Percentiles rank a stretch among this genome's conserved stretches.
phyloP scores from a whole-genome alignment of 768 basidiomycete genomes.

The Nevesoporus exiguus region DNA sequence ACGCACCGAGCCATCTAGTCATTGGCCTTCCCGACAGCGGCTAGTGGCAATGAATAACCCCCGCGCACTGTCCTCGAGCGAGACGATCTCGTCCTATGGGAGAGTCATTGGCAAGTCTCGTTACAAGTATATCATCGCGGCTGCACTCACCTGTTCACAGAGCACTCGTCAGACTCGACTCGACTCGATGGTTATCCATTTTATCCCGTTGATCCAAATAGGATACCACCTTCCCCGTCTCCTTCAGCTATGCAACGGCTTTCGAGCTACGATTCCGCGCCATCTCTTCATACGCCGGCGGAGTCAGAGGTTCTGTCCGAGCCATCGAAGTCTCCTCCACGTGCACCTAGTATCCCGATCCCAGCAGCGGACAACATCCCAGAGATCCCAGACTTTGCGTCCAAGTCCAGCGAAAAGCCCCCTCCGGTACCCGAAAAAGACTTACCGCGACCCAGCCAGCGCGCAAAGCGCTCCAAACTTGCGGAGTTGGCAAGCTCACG shows the following conservation, averaged over 20 bases:
- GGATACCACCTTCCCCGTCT: conserved; percentile 63
- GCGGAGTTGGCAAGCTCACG: conserved; percentile 66
- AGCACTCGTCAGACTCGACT: conserved; percentile 8
- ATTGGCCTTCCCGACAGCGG: conserved; percentile 43
- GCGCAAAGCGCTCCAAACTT: conserved; percentile 58
- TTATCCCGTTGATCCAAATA: conserved; percentile 47
- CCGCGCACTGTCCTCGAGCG: conserved; percentile 34
- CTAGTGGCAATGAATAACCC: conserved; percentile 38
- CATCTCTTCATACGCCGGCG: conserved; percentile 48
- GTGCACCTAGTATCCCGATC: conserved; percentile 41
- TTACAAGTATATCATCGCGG: not conserved
- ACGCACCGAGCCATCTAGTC: conserved; percentile 53
- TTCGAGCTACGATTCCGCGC: conserved; percentile 55
- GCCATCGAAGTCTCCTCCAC: conserved; percentile 36
- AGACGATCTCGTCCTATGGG: conserved; percentile 59
- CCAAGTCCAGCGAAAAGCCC: conserved; percentile 40
- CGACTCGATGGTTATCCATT: conserved; percentile 5
- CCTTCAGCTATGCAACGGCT: conserved; percentile 61
- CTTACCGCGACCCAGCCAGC: conserved; percentile 21
- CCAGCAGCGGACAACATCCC: conserved; percentile 50
- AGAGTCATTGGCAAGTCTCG: conserved; percentile 51
- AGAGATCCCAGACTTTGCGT: conserved; percentile 51
- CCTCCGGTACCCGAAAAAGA: conserved; percentile 24
- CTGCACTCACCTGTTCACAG: conserved; percentile 17
- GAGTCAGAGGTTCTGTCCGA: conserved; percentile 32